Evolutionary conservation across 2,329 filamentous ascomycete genomes (phyloP), one percentile per base, ranked within the genome.

Genomic region (Aaosphaeria pasadenensis): DNA sequence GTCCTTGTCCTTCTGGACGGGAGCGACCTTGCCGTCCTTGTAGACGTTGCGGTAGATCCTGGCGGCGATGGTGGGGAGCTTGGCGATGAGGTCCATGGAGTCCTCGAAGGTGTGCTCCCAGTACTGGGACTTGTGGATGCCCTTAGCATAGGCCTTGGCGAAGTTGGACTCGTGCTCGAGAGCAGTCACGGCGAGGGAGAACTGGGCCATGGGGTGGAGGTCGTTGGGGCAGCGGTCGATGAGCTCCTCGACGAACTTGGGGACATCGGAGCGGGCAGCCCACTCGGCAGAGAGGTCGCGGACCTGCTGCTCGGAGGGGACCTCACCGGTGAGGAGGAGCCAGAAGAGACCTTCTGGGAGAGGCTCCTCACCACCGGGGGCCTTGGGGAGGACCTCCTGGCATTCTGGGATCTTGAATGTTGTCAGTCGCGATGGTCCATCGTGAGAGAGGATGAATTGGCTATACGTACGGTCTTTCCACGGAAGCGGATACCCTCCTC

Each of bases 31-130:
- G 79, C 94, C 94, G 71, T 95, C 94, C 86, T 97, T 96, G 89
- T 95, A 99, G 74, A 97, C 87, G 76, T 99, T 99, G 82, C 95
- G 94, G 87, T 99, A 99, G 84, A 99, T 99, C 80, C 91, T 90
- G 57, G 94, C 82, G 58, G 94, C 94, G 69, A 99, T 96, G 74
- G 90, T 96, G 73, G 94, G 94, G 66, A 99, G 89, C 87, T 97
- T 97, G 71, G 94, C 94, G 74, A 99, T 99, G 74, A 99, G 82
- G 79, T 99, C 92, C 92, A 99, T 97, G 55, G 91, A 94, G 80
- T 99, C 94, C 85, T 99, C 94, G 70, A 95, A 99, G 65, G 91
- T 96, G 84, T 97, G 91, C 77, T 87, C 85, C 94, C 94, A 99
- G 89, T 99, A 99, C 66, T 97, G 91, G 77, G 91, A 89, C 89